These are phyloP conservation scores for Mortierella polycephala DNA, from an alignment of 371 early-diverging fungal species.

Conservation along the genomic window DNA sequence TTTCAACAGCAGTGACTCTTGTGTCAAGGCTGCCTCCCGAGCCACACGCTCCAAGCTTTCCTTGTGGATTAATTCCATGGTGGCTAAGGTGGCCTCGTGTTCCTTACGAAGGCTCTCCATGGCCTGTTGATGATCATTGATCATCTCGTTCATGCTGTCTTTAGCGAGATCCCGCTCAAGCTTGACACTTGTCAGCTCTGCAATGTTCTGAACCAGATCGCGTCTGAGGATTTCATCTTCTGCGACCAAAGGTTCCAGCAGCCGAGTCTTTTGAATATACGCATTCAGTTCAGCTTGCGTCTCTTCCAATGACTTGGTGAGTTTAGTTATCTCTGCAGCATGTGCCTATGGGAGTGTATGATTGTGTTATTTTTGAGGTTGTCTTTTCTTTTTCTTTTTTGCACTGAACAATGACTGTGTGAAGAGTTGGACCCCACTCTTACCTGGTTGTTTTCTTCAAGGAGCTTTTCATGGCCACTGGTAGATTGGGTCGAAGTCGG, in stretches of 20 bases:
- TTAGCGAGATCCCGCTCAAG: constrained; percentile 46
- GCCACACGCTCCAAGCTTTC: constrained; percentile 18
- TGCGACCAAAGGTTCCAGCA: constrained; percentile 36
- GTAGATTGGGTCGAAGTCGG: constrained; percentile 1
- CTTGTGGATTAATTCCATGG: constrained; percentile 29
- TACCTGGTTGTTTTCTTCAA: constrained; percentile 24
- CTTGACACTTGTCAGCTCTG: constrained; percentile 30
- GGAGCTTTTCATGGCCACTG: constrained; percentile 11
- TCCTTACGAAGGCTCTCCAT: constrained; percentile 35
- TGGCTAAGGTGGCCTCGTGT: constrained; percentile 22
- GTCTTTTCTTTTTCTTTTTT: too few relatives aligned
- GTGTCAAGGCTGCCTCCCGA: constrained; percentile 29
- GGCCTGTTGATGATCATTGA: constrained; percentile 43
- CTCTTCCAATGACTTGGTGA: constrained; percentile 30
- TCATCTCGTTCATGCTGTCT: constrained; percentile 43
- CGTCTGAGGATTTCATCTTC: constrained; percentile 40
- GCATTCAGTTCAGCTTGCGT: constrained; percentile 36
- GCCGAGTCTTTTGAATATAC: constrained; percentile 35
- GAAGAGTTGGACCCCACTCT: too few relatives aligned
- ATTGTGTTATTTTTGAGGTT: too few relatives aligned
- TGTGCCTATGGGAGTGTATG: constrained; percentile 9
- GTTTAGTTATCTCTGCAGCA: constrained; percentile 18
- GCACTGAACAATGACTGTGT: too few relatives aligned
- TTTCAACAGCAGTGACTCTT: constrained; percentile 16
- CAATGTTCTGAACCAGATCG: constrained; percentile 23